Percentiles rank a stretch among this genome's conserved stretches.
phyloP scores from a whole-genome alignment of 768 basidiomycete species.

The Termitomyces sp. region DNA sequence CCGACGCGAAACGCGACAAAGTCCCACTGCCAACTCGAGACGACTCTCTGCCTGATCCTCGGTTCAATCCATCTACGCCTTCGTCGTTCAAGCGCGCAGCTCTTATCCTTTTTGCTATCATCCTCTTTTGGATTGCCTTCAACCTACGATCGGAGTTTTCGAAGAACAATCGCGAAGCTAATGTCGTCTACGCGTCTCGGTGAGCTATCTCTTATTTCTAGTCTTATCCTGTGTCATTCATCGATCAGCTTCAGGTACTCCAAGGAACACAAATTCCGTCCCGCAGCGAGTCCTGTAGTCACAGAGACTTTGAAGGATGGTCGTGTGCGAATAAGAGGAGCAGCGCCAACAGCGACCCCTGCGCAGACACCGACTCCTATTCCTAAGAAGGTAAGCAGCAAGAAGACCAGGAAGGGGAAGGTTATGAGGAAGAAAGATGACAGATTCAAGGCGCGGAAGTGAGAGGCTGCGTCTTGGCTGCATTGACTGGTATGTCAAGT shows the following conservation, averaged over 20 bases:
- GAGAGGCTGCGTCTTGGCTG: background rate
- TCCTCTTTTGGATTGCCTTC: conserved; percentile 44
- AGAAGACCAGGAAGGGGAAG: conserved; percentile 18
- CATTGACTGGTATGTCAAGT: background rate
- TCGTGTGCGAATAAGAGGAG: conserved; percentile 66
- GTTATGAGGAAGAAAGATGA: conserved; percentile 15
- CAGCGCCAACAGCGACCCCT: conserved; percentile 39
- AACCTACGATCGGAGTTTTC: conserved; percentile 27
- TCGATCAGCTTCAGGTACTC: conserved; percentile 57
- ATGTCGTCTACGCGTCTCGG: conserved; percentile 64
- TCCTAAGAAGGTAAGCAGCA: conserved; percentile 20
- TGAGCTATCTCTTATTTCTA: conserved; percentile 26
- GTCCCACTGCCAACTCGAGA: background rate
- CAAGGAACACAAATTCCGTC: conserved; percentile 76
- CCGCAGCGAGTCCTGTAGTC: conserved; percentile 81
- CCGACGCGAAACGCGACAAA: background rate
- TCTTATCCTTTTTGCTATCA: conserved; percentile 36
- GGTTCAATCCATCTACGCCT: conserved; percentile 37
- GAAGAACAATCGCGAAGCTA: conserved; percentile 28
- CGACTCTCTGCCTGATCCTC: conserved; percentile 17
- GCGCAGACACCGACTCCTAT: conserved; percentile 15
- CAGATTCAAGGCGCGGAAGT: conserved; percentile 16
- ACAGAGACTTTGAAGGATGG: conserved; percentile 77
- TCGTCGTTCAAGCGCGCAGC: conserved; percentile 45
- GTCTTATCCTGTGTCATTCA: background rate